Percentiles rank a stretch among this genome's conserved stretches.
Evolutionary conservation across 2,329 filamentous ascomycete species (phyloP).

Genomic region (Fusarium sp.): DNA sequence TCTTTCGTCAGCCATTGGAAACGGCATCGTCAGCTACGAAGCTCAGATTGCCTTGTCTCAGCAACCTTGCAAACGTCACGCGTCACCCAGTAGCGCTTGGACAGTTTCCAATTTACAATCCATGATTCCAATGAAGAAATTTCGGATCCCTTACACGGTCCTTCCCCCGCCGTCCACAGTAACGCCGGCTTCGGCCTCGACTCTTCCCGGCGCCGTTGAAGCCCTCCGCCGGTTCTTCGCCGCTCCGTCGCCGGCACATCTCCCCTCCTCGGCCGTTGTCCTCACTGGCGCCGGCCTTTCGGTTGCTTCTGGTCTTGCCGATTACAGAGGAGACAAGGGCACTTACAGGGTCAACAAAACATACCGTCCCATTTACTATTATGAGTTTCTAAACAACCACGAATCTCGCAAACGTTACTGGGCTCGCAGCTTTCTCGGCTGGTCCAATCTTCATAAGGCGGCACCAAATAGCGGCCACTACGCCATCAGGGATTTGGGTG

Average conservation of each 20-base stretch:
- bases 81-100: constrained; percentile 12
- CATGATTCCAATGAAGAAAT: constrained; percentile 69
- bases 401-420: constrained; percentile 93
- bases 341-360: constrained; percentile 93
- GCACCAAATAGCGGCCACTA: constrained; percentile 83
- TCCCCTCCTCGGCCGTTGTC: constrained; percentile 62
- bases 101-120: background rate
- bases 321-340: constrained; percentile 90
- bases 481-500: constrained; percentile 78
- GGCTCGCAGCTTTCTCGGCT: constrained; percentile 94
- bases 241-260: constrained; percentile 64
- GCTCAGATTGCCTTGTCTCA: background rate
- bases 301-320: constrained; percentile 90
- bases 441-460: constrained; percentile 84
- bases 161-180: constrained; percentile 81
- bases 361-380: constrained; percentile 92
- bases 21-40: constrained; percentile 18
- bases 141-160: constrained; percentile 92
- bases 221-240: constrained; percentile 83
- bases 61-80: background rate
- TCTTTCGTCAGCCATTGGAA: constrained; percentile 37
- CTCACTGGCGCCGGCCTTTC: constrained; percentile 90
- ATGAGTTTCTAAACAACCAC: constrained; percentile 86
- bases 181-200: constrained; percentile 78
- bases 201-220: constrained; percentile 77